These are phyloP conservation scores for Rhododendron mucronatum DNA, from an alignment of 148 eudicot species.

Conservation along the genomic window DNA sequence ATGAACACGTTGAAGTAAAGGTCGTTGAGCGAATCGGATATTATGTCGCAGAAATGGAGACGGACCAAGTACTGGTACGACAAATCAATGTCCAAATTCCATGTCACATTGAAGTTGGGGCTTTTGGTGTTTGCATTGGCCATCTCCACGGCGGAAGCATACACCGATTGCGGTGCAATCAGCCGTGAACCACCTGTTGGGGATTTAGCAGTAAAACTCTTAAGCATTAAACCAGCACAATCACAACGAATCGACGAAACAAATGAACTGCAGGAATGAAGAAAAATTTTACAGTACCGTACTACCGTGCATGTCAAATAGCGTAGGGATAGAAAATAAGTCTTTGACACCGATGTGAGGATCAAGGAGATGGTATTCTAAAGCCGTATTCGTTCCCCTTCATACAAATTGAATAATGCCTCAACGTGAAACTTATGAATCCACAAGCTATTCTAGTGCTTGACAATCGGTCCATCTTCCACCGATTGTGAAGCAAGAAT, in stretches of 20 bases:
- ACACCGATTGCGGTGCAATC: constrained; percentile 58
- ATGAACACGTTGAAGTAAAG: constrained; percentile 72
- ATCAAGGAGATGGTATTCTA: not conserved
- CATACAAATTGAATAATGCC: not conserved
- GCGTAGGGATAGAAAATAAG: not conserved
- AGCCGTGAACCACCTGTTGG: constrained; percentile 29
- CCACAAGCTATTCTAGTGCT: no score
- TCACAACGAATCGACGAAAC: not conserved
- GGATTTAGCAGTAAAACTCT: not conserved
- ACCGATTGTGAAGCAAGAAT: no score
- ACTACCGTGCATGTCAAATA: not conserved
- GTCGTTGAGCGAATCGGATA: constrained; percentile 56
- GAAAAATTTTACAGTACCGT: no score
- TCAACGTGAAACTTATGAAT: not conserved
- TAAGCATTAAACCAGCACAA: not conserved
- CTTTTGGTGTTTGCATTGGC: constrained; percentile 32
- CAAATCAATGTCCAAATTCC: constrained; percentile 47
- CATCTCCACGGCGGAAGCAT: constrained; percentile 70
- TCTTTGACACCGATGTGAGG: not conserved
- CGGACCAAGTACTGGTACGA: constrained; percentile 53
- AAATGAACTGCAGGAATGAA: not conserved
- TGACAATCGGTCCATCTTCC: no score
- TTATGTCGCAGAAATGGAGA: constrained; percentile 75
- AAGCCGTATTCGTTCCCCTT: not conserved
- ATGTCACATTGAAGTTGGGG: constrained; percentile 63